Evolutionary conservation across 2,329 filamentous ascomycete genomes (phyloP).

Genomic region (Purpureocillium takamizusanense): DNA sequence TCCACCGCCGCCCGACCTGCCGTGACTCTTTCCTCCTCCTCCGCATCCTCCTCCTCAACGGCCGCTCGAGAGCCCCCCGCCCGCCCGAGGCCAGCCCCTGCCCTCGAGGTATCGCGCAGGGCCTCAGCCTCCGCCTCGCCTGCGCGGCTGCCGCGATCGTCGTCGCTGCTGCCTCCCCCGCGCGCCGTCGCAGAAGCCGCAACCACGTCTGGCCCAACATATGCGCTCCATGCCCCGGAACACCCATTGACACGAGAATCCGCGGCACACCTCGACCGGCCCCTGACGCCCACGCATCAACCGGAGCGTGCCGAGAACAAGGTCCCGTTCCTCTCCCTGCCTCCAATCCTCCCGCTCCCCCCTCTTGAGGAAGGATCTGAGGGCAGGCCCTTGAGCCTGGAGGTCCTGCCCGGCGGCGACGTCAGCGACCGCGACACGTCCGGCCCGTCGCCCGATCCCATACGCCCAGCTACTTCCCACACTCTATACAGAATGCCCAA

Average conservation of each 20-base stretch:
- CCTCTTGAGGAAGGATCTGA: constrained; percentile 10
- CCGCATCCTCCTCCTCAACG: constrained; percentile 1
- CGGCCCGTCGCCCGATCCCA: constrained; percentile 6
- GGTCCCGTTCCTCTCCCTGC: constrained; percentile 9
- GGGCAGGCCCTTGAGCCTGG: constrained; percentile 2
- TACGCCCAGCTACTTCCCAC: constrained; percentile 8
- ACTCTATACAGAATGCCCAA: constrained; percentile 17
- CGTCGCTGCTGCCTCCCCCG: constrained; percentile 33
- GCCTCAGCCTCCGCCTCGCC: constrained; percentile 17
- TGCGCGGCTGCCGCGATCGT: constrained; percentile 29
- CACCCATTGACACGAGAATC: background rate
- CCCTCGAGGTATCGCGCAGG: constrained; percentile 11
- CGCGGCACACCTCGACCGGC: background rate
- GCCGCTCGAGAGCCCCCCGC: constrained; percentile 1
- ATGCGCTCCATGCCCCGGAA: background rate
- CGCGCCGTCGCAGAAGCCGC: constrained; percentile 9
- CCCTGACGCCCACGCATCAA: background rate
- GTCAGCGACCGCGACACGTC: constrained; percentile 7
- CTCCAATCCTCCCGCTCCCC: constrained; percentile 14
- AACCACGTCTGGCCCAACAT: constrained; percentile 2
- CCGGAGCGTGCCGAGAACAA: background rate
- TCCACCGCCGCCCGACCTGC: background rate
- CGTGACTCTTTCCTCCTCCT: constrained; percentile 3
- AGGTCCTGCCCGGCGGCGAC: constrained; percentile 5
- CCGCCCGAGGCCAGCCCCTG: constrained; percentile 8